These are phyloP conservation scores for Erodium trifolium DNA, from an alignment of 441 rosid species.

Conservation along the genomic window DNA sequence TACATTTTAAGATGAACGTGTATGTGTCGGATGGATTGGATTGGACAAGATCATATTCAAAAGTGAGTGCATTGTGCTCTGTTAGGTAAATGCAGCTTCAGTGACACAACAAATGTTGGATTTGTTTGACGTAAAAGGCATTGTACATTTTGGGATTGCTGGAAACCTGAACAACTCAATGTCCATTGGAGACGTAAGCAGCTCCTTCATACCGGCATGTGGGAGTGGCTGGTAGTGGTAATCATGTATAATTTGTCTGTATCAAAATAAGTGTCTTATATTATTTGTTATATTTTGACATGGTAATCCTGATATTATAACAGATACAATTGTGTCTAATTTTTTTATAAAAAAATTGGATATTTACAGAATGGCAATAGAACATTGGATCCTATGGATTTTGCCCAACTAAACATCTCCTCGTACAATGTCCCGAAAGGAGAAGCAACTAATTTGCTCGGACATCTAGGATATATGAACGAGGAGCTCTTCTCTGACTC, in stretches of 20 bases:
- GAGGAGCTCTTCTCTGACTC: constrained; percentile 32
- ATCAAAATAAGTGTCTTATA: no score
- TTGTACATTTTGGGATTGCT: constrained; percentile 51
- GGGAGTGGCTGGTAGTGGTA: constrained; percentile 56
- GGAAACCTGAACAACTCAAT: constrained; percentile 39
- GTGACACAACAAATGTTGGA: constrained; percentile 41
- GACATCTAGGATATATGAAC: constrained; percentile 26
- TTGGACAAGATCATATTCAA: no score
- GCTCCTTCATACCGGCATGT: constrained; percentile 38
- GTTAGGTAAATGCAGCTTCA: background rate
- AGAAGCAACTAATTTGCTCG: constrained; percentile 29
- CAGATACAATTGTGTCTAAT: no score
- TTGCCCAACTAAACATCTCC: constrained; percentile 27
- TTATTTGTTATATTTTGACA: no score
- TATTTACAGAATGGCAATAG: constrained; percentile 27
- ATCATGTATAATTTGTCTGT: background rate
- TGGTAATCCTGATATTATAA: no score
- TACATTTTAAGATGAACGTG: no score
- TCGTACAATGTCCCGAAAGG: constrained; percentile 29
- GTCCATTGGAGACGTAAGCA: constrained; percentile 51
- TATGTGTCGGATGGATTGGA: no score
- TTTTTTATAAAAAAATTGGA: no score
- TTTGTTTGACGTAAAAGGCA: constrained; percentile 30
- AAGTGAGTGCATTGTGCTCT: background rate
- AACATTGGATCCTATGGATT: constrained; percentile 9